Evolutionary conservation across 345 rosid species (phyloP).

Genomic region (Microthlaspi erraticum): DNA sequence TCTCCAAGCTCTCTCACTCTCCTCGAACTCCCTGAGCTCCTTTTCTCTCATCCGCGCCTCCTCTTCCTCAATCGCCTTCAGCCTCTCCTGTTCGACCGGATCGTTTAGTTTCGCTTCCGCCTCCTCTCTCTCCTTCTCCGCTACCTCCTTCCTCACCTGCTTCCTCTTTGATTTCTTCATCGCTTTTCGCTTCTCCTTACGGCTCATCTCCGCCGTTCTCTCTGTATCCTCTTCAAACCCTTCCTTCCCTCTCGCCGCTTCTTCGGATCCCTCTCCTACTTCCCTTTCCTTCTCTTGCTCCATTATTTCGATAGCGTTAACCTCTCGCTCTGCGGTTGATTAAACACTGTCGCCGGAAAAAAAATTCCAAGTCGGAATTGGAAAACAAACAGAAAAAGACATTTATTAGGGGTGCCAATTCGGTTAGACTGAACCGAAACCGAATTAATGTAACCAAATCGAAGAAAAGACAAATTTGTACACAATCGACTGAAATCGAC

Average conservation of each 20-base stretch:
- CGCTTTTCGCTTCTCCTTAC: conserved; percentile 84
- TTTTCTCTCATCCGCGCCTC: conserved; percentile 63
- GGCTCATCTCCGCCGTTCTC: conserved; percentile 44
- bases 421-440: conserved; percentile 31
- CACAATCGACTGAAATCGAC: neutral
- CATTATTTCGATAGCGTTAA: conserved; percentile 18
- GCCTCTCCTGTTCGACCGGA: conserved; percentile 65
- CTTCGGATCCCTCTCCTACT: conserved; percentile 7
- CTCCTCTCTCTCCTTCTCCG: conserved; percentile 68
- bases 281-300: conserved; percentile 12
- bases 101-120: conserved; percentile 65
- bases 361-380: neutral
- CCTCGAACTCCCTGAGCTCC: conserved; percentile 73
- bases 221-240: conserved; percentile 16
- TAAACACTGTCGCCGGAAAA: neutral
- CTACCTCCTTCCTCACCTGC: conserved; percentile 70
- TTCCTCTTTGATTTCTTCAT: conserved; percentile 84
- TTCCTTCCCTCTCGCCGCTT: conserved; percentile 21
- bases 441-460: neutral
- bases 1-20: conserved; percentile 75
- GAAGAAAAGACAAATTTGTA: neutral
- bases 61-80: conserved; percentile 60
- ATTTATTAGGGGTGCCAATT: conserved; percentile 1
- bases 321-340: conserved; percentile 18
- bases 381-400: neutral